Evolutionary conservation across 371 early-diverging fungal genomes (phyloP), one percentile per base, ranked within the genome.

Genomic region (Actinomucor elegans): DNA sequence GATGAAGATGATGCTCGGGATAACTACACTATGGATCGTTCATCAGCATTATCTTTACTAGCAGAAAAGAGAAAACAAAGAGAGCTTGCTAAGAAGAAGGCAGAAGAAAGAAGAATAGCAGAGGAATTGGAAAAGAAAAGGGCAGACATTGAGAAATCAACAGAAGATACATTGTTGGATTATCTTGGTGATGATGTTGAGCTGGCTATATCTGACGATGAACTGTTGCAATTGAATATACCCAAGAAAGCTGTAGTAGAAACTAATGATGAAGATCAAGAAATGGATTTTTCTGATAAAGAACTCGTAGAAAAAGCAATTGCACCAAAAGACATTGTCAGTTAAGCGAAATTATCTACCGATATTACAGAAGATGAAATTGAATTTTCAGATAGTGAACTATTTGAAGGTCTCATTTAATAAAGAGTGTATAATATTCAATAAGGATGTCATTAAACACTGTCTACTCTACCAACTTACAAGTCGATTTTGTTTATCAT

Each of bases 31-130:
- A 41, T 38, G 28, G 40, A 48, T 10, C 40, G 56, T 11, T 27
- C 21, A 34, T 23, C 24, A 27, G 42, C 48, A n/a, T 42, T 55
- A 9, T 24, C 41, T 10, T 14, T 40, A 11, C 21, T 55, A 35
- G 41, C 40, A 3, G 42, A 48, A 42, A 55, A 40, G 21, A 47
- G 48, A 34, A 40, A 27, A 20, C n/a, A 55, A 8, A 20, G 33
- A 7, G 26, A 46, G 20, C 20, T 31, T 18, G 55, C 55, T 8
- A 29, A 31, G 15, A 37, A 36, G 36, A 21, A 44, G 15, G 20
- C 20, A 15, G 37, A 49, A 37, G 29, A 49, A 14, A 15, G 31
- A 23, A 5, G 23, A 11, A 23, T 40, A 20, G 17, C 11, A 31
- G 18, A n/a, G n/a, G 29, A 38, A 4, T 12, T 12, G 18, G 29